Percentiles rank a stretch among this genome's conserved stretches.
phyloP scores from a whole-genome alignment of 192 early-diverging fungal genomes.

The Geranomyces michiganensis region DNA sequence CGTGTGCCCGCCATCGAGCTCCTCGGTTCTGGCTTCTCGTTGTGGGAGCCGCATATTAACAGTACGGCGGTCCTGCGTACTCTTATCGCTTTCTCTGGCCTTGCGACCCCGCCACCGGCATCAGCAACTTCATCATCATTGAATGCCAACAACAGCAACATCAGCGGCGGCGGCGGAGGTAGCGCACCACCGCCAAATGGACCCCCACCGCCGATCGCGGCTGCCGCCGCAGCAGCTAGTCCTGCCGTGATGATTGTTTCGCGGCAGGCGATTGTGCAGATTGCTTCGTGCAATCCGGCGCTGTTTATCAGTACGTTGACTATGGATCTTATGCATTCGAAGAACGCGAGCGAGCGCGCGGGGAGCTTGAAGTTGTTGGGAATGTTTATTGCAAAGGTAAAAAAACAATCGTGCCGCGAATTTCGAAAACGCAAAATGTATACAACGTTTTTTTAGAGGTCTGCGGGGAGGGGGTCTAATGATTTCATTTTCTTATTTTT shows the following conservation, averaged over 20 bases:
- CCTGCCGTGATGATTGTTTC: slow-evolving; percentile 59
- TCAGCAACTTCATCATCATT: too few species aligned
- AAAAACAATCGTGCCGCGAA: too few species aligned
- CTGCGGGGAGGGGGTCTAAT: too few species aligned
- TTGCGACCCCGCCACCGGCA: slow-evolving; percentile 15
- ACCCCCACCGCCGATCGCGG: neutral
- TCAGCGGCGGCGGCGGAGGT: too few species aligned
- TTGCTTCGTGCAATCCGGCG: slow-evolving; percentile 65
- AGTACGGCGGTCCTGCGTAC: slow-evolving; percentile 62
- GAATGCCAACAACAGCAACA: too few species aligned
- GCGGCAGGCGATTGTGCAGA: slow-evolving; percentile 71
- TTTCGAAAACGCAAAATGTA: too few species aligned
- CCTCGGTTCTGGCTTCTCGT: slow-evolving; percentile 69
- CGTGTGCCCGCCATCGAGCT: slow-evolving; percentile 71
- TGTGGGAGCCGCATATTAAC: slow-evolving; percentile 79
- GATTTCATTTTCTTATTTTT: slow-evolving; percentile 1
- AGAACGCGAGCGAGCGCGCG: slow-evolving; percentile 57
- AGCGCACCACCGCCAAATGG: neutral
- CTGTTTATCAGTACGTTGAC: slow-evolving; percentile 76
- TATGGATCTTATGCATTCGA: slow-evolving; percentile 73
- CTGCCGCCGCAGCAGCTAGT: slow-evolving; percentile 2
- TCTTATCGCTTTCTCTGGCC: slow-evolving; percentile 59
- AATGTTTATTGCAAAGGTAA: slow-evolving; percentile 74
- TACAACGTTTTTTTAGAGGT: too few species aligned
- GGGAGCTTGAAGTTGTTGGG: slow-evolving; percentile 69